These are phyloP conservation scores for Vigna nakashimae DNA, from an alignment of 306 rosid genomes.

Conservation along the genomic window DNA sequence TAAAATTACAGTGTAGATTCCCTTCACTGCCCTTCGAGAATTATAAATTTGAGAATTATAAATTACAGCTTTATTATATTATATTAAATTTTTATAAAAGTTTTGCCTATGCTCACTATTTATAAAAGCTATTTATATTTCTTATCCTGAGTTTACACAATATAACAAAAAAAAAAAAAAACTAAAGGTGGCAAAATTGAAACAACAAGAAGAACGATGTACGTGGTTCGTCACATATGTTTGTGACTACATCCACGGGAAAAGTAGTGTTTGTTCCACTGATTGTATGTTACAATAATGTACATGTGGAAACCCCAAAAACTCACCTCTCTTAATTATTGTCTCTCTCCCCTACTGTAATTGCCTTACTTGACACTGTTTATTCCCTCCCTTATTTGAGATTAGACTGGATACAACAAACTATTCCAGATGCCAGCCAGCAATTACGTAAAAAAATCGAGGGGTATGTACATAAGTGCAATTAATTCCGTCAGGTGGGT, in stretches of 20 bases:
- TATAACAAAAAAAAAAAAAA: too few species aligned
- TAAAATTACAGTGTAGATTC: too few species aligned
- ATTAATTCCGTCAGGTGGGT: too few species aligned
- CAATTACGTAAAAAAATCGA: not conserved
- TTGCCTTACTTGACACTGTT: not conserved
- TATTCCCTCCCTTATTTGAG: not conserved
- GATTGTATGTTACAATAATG: conserved; percentile 21
- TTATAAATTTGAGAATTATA: too few species aligned
- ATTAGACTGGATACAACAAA: not conserved
- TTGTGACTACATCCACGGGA: conserved; percentile 57
- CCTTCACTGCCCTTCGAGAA: too few species aligned
- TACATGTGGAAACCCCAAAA: not conserved
- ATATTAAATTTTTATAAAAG: too few species aligned
- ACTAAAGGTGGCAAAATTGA: not conserved
- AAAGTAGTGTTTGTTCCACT: conserved; percentile 9
- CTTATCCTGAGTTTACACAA: not conserved
- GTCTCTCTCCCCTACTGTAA: not conserved
- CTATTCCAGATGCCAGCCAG: conserved; percentile 6
- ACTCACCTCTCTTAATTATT: not conserved
- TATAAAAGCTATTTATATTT: too few species aligned
- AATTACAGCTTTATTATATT: too few species aligned
- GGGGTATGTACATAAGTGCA: not conserved
- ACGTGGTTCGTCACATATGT: conserved; percentile 52
- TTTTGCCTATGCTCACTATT: too few species aligned
- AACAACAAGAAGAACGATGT: conserved; percentile 1